Conservation (phyloP, 2,329 filamentous ascomycete species). For the Tolypocladium inflatum region DNA sequence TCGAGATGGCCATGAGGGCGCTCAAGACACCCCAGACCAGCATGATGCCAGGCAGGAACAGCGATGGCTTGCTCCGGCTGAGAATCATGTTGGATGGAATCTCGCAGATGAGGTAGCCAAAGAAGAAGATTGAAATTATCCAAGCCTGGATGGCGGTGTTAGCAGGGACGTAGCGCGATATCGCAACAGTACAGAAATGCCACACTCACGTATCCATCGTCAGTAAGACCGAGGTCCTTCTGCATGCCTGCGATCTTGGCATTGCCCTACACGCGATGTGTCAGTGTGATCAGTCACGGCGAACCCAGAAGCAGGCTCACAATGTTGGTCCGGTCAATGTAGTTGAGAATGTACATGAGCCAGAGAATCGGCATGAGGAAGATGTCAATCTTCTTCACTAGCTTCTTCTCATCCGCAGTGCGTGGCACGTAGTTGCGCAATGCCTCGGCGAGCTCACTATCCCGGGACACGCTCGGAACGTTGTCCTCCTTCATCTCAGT, state of each 20-base stretch:
- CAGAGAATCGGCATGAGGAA: conserved; percentile 41
- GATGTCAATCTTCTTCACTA: conserved; percentile 26
- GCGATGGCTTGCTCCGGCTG: conserved; percentile 33
- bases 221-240: conserved; percentile 32
- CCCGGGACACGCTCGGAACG: background rate
- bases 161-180: conserved; percentile 27
- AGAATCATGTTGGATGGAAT: conserved; percentile 46
- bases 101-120: conserved; percentile 42
- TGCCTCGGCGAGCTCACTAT: conserved; percentile 14
- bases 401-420: conserved; percentile 9
- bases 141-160: conserved; percentile 17
- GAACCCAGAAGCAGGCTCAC: conserved; percentile 5
- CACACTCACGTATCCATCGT: conserved; percentile 52
- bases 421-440: conserved; percentile 17
- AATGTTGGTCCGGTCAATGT: conserved; percentile 19
- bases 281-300: background rate
- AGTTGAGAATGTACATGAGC: conserved; percentile 28
- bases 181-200: background rate
- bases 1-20: conserved; percentile 37
- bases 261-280: conserved; percentile 23
- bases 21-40: conserved; percentile 28
- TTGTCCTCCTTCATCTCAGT: background rate
- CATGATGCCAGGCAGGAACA: conserved; percentile 42
- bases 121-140: conserved; percentile 43
- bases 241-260: conserved; percentile 42